Evolutionary conservation across 345 rosid genomes (phyloP).

Genomic region (Rhodamnia rubescens): DNA sequence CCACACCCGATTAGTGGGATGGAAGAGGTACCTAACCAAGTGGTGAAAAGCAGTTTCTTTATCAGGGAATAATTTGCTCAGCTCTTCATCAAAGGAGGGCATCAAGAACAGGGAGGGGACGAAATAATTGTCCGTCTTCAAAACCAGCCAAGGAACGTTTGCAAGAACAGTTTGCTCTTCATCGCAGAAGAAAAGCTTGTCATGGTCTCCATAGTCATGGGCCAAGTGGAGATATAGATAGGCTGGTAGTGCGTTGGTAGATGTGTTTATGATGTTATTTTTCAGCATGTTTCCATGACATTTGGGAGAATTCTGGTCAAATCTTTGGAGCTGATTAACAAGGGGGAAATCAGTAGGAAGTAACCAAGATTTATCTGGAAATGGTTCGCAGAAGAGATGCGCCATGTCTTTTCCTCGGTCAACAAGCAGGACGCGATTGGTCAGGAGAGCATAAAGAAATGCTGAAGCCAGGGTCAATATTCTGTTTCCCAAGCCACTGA

Average conservation of each 20-base stretch:
- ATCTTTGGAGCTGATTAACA: slow-evolving; percentile 16
- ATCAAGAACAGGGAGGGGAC: slow-evolving; percentile 62
- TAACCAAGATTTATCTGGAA: slow-evolving; percentile 48
- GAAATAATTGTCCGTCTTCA: slow-evolving; percentile 59
- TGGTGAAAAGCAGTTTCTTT: slow-evolving; percentile 53
- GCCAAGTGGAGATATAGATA: slow-evolving; percentile 46
- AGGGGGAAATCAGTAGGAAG: slow-evolving; percentile 39
- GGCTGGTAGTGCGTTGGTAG: slow-evolving; percentile 16
- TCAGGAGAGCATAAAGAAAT: slow-evolving; percentile 58
- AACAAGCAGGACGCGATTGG: slow-evolving; percentile 47
- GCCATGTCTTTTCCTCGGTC: slow-evolving; percentile 49
- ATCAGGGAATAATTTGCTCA: slow-evolving; percentile 34
- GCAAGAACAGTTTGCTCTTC: slow-evolving; percentile 29
- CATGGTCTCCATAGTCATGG: slow-evolving; percentile 50
- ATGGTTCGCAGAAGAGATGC: slow-evolving; percentile 55
- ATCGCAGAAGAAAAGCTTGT: slow-evolving; percentile 59
- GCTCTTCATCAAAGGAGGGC: slow-evolving; percentile 30
- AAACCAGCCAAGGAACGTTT: slow-evolving; percentile 57
- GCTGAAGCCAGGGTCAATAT: slow-evolving; percentile 47
- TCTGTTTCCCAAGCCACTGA: slow-evolving; percentile 67
- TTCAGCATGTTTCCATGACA: slow-evolving; percentile 49
- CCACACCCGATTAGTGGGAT: slow-evolving; percentile 58
- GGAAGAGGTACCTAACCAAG: slow-evolving; percentile 59
- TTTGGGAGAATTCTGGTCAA: slow-evolving; percentile 27
- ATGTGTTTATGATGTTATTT: slow-evolving; percentile 15